Evolutionary conservation across 495 filamentous ascomycete genomes (phyloP), one percentile per base, ranked within the genome.

Genomic region (Aspergillus campestris): DNA sequence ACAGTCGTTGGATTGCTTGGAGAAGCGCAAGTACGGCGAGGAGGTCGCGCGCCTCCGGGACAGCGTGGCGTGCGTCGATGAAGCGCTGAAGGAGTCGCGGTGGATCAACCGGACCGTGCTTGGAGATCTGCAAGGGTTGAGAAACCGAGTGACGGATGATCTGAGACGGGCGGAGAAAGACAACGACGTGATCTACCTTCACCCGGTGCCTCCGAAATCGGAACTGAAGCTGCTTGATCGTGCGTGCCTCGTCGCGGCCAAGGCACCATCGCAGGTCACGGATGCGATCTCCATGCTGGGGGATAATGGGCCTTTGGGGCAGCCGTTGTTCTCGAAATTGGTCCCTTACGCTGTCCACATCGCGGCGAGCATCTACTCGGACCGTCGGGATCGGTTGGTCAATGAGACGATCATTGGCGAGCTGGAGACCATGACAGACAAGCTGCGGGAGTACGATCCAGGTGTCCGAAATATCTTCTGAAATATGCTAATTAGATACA

Each of bases 311-410:
- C 79, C 83, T 36, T 81, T 94, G 50, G 90, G 92, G 0, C 84
- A 82, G 32, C 84, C 87, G 3, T 63, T 98, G 14, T 97, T 98
- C 55, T 77, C 86, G 5, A 94, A 90, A 57, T 74, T 98, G 12
- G 92, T 98, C 1, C 92, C 92, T 7, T 97, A 95, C 61, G 87
- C 90, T 3, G 92, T 97, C 5, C 92, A 97, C 56, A 74, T 96
- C 34, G 92, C 92, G 14, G 86, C 92, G 6, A 94, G 87, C 42
- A 95, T 96, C 10, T 98, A 98, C 58, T 90, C 87, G 30, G 89
- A 97, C 61, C 79, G 90, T 35, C 75, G 90, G 32, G 90, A 98
- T 59, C 77, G 90, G 31, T 67, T 95, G 29, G 78, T 98, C 43
- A 95, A 94, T 62, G 83, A 82, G 48, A 80, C 77, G 13, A 84